phyloP scores from a whole-genome alignment of 371 early-diverging fungal genomes.

The Lichtheimia corymbifera region DNA sequence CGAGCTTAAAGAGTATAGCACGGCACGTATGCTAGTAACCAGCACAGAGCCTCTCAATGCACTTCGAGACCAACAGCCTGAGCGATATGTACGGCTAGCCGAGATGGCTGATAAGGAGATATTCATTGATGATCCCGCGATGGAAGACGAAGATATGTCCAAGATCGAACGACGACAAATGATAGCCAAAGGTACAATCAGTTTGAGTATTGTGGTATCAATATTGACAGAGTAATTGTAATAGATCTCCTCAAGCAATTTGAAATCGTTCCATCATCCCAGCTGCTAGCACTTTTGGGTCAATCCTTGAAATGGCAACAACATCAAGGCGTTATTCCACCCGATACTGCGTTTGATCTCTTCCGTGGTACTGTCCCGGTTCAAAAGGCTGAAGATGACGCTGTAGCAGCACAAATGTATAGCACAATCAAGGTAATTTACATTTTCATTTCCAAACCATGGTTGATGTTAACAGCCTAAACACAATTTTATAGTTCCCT shows the following conservation, averaged over 20 bases:
- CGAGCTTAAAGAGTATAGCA: constrained; percentile 73
- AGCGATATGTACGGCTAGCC: constrained; percentile 81
- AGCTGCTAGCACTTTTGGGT: constrained; percentile 80
- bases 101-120: constrained; percentile 21
- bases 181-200: constrained; percentile 66
- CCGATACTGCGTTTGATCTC: constrained; percentile 75
- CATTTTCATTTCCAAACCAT: neutral
- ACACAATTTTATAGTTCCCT: constrained; percentile 65
- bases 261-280: constrained; percentile 65
- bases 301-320: constrained; percentile 90
- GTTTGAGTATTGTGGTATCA: no score
- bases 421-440: constrained; percentile 72
- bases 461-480: neutral
- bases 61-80: constrained; percentile 71
- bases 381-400: constrained; percentile 70
- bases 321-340: constrained; percentile 73
- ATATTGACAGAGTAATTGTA: neutral
- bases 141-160: constrained; percentile 52
- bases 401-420: constrained; percentile 63
- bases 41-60: constrained; percentile 85
- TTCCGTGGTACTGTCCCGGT: constrained; percentile 69
- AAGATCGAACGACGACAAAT: constrained; percentile 72
- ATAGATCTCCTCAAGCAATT: neutral
- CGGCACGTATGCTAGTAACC: constrained; percentile 81
- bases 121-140: neutral